phyloP scores from a whole-genome alignment of 495 filamentous ascomycete genomes.

The Parathielavia hyrcaniae region DNA sequence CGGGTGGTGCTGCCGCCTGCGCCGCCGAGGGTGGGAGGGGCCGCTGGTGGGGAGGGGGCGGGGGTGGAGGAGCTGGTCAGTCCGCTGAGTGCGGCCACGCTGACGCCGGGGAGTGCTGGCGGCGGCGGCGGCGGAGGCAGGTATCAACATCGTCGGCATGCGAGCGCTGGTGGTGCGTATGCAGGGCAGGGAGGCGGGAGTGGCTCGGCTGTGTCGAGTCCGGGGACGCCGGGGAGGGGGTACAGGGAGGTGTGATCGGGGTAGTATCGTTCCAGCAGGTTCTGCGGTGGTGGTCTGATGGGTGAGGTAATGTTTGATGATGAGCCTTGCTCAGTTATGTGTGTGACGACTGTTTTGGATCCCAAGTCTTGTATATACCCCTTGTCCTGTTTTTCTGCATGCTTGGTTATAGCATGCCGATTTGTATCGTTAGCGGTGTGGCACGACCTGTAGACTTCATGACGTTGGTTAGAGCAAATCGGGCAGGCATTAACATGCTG shows the following conservation, averaged over 20 bases:
- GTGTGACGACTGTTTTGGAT: too few species aligned
- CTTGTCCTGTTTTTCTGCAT: too few species aligned
- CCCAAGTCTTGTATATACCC: too few species aligned
- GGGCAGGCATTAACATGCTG: too few species aligned
- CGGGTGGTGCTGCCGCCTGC: background rate
- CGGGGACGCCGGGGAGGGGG: background rate
- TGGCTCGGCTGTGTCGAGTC: slow-evolving; percentile 5
- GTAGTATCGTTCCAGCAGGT: background rate
- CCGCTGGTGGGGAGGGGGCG: background rate
- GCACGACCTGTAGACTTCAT: too few species aligned
- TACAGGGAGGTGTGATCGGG: too few species aligned
- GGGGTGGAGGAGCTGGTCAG: slow-evolving; percentile 25
- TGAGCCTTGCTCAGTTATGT: too few species aligned
- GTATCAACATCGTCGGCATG: background rate
- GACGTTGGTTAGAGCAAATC: too few species aligned
- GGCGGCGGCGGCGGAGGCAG: background rate
- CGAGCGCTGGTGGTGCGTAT: background rate
- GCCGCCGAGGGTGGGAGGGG: background rate
- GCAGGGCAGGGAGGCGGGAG: background rate
- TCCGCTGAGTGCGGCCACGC: slow-evolving; percentile 18
- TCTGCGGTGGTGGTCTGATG: background rate
- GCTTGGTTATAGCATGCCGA: too few species aligned
- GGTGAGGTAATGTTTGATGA: background rate
- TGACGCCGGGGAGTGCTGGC: slow-evolving; percentile 12
- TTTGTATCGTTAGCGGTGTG: too few species aligned